phyloP scores from a whole-genome alignment of 2,329 filamentous ascomycete genomes.

The Aspergillus uvarum region DNA sequence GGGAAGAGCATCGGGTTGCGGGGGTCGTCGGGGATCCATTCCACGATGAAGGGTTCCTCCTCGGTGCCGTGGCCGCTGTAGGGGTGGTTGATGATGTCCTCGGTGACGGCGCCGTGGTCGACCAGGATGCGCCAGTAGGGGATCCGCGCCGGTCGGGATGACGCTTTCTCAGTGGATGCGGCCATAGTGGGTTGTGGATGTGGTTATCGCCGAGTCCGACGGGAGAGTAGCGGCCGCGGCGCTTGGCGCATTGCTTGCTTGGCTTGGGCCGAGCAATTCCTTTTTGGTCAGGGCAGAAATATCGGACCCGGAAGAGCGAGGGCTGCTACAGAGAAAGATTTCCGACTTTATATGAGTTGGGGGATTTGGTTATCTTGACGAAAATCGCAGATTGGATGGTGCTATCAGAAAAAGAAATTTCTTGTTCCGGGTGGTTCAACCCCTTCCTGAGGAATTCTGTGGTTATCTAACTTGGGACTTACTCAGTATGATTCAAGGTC shows the following conservation, averaged over 20 bases:
- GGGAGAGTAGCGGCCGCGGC: background rate
- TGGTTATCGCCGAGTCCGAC: background rate
- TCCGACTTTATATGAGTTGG: background rate
- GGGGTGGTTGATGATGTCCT: conserved; percentile 33
- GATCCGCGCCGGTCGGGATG: conserved; percentile 12
- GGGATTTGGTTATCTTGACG: background rate
- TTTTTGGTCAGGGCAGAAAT: too few species aligned
- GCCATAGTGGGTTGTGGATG: background rate
- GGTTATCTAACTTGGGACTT: background rate
- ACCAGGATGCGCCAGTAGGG: conserved; percentile 37
- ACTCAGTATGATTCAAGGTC: background rate
- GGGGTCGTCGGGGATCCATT: conserved; percentile 45
- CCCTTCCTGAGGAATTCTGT: background rate
- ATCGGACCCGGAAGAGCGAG: too few species aligned
- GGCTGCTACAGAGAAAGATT: background rate
- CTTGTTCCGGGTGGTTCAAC: background rate
- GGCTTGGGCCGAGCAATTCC: too few species aligned
- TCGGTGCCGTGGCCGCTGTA: conserved; percentile 43
- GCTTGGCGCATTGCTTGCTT: background rate
- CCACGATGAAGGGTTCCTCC: conserved; percentile 43
- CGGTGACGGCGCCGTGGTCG: conserved; percentile 36
- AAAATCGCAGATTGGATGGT: background rate
- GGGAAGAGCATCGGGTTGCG: conserved; percentile 43
- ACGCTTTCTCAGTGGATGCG: background rate
- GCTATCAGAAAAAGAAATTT: background rate